A percentile compares a stretch with the other conserved stretches of the same genome.
phyloP scores from a whole-genome alignment of 2,329 filamentous ascomycete species.

The Dothidotthia symphoricarpi region DNA sequence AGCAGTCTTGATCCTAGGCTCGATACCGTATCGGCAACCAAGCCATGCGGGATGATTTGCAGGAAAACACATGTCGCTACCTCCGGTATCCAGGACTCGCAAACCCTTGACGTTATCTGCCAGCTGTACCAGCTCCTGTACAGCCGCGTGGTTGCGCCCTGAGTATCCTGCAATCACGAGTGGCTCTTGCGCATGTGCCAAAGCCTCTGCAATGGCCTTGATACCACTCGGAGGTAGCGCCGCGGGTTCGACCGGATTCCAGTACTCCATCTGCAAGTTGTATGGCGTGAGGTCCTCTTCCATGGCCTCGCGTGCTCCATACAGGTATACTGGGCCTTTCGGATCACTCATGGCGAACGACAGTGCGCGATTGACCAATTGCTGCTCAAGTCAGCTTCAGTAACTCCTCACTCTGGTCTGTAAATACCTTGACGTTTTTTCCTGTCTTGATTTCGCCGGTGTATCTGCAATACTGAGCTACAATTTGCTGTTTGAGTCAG shows the following conservation, averaged over 20 bases:
- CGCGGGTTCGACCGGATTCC: conserved; percentile 68
- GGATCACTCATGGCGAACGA: conserved; percentile 78
- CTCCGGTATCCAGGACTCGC: conserved; percentile 71
- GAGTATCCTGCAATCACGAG: conserved; percentile 69
- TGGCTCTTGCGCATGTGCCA: conserved; percentile 64
- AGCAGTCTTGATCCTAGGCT: conserved; percentile 70
- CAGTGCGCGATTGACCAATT: conserved; percentile 81
- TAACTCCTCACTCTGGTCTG: not conserved
- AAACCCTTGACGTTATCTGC: conserved; percentile 67
- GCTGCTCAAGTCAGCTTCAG: conserved; percentile 38
- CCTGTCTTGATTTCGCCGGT: conserved; percentile 79
- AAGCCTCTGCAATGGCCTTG: conserved; percentile 59
- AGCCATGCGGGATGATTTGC: conserved; percentile 56
- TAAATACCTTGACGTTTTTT: conserved; percentile 67
- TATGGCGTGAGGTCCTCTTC: conserved; percentile 68
- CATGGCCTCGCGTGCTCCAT: conserved; percentile 77
- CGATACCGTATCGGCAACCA: conserved; percentile 69
- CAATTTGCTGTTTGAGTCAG: conserved; percentile 53
- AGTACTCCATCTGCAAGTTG: conserved; percentile 63
- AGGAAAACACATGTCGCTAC: conserved; percentile 77
- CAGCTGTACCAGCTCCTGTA: conserved; percentile 62
- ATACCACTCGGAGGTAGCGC: conserved; percentile 58
- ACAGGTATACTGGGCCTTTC: conserved; percentile 75
- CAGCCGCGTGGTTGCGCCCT: conserved; percentile 65
- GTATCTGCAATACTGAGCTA: conserved; percentile 84